Evolutionary conservation across 352 stramenopile species (phyloP).

Genomic region (Phytophthora tentaculata): DNA sequence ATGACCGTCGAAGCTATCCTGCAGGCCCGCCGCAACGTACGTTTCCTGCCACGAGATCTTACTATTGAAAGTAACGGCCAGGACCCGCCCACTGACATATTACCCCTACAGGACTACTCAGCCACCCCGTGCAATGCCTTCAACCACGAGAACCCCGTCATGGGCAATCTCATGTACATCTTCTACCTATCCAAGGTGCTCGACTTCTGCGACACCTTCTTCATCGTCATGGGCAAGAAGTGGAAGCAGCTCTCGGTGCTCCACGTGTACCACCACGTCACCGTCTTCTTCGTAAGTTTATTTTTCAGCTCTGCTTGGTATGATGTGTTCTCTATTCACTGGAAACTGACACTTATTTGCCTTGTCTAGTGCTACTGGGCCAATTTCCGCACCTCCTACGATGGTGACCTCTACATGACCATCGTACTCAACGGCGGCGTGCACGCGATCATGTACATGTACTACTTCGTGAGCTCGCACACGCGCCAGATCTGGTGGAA

Average conservation of each 20-base stretch:
- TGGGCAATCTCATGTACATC: slow-evolving; percentile 95
- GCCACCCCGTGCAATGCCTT: slow-evolving; percentile 90
- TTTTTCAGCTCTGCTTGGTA: slow-evolving; percentile 12
- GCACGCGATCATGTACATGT: slow-evolving; percentile 99
- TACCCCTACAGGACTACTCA: slow-evolving; percentile 71
- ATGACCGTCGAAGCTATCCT: slow-evolving; percentile 93
- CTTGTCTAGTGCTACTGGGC: slow-evolving; percentile 89
- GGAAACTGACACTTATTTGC: slow-evolving; percentile 25
- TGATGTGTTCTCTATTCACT: too few relatives aligned
- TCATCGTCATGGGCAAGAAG: slow-evolving; percentile 97
- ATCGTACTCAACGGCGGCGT: slow-evolving; percentile 97
- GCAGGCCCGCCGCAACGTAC: slow-evolving; percentile 86
- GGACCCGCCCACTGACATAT: slow-evolving; percentile 12
- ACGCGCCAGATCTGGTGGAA: slow-evolving; percentile 98
- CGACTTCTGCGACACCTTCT: slow-evolving; percentile 92
- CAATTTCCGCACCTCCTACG: slow-evolving; percentile 93
- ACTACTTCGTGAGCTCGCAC: slow-evolving; percentile 98
- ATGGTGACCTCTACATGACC: slow-evolving; percentile 96
- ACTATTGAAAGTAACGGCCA: background rate
- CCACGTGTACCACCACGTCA: slow-evolving; percentile 98
- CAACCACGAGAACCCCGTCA: slow-evolving; percentile 85
- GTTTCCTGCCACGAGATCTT: slow-evolving; percentile 5
- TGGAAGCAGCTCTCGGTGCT: slow-evolving; percentile 97
- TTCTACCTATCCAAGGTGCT: slow-evolving; percentile 97
- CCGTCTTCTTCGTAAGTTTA: slow-evolving; percentile 92